Evolutionary conservation across 148 eudicot genomes (phyloP), one percentile per base, ranked within the genome.

Genomic region (Hydrangea macrophylla): DNA sequence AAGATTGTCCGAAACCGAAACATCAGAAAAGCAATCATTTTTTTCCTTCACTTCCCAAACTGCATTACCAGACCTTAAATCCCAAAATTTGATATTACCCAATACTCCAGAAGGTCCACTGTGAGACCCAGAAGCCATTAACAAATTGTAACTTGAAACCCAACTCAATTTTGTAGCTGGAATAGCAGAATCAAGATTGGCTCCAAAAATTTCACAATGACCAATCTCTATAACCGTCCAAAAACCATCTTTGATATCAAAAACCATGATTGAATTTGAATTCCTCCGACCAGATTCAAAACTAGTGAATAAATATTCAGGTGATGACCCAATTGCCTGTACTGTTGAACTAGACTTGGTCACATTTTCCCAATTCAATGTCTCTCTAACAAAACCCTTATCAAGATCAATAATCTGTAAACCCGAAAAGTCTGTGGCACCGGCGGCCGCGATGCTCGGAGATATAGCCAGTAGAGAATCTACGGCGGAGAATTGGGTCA

Each of bases 81-180:
- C 99, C 97, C 93, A 91, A 62, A 94, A 82, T 40, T 81, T 86
- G 22, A 94, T 87, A 51, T 85, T 84, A 11, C 99, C 97, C 18
- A 61, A 27, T 12, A 94, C 96, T 36, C 99, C 96, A 31, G 79
- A 79, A 9, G 93, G 90, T 63, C 99, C 99, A 71, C 99, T 88
- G 28, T 91, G 97, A 36, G 91, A 87, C 65, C 97, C 99, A 22
- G 97, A 84, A 37, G 97, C 91, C 96, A 94, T 85, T 70, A 94
- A 78, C 83, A 91, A 54, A 63, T 84, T 87, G 40, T 57, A 70
- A 81, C 79, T 73, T 0, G 96, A 75, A 36, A 89, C 77, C 97
- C 99, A 94, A 9, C 69, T 81, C 71, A 94, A 65, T 68, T 87
- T 94, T 2, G 97, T 91, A 0, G 97, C 85, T 35, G 97, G 99